Evolutionary conservation across 192 early-diverging fungal genomes (phyloP).

Genomic region (Podila clonocystis): DNA sequence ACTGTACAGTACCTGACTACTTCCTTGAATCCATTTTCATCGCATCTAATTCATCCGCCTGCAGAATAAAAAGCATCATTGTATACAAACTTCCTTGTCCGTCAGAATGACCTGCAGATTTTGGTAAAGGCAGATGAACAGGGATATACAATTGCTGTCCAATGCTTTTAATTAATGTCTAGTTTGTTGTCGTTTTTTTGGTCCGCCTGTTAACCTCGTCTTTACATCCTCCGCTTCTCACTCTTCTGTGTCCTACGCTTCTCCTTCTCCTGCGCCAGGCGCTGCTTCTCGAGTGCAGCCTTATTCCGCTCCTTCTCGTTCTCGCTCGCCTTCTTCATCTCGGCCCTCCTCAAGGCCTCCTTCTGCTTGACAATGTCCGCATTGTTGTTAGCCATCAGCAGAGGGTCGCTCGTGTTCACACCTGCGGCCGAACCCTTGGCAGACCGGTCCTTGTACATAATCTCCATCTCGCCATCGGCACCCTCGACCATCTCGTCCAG

Average conservation of each 20-base stretch:
- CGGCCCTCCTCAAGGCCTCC: constrained; percentile 59
- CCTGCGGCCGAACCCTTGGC: constrained; percentile 3
- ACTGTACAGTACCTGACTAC: no score
- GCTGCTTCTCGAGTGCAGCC: constrained; percentile 61
- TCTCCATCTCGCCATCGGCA: constrained; percentile 69
- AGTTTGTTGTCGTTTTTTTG: not conserved
- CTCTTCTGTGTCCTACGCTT: constrained; percentile 62
- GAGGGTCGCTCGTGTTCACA: constrained; percentile 22
- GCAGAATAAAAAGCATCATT: no score
- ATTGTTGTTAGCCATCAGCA: constrained; percentile 67
- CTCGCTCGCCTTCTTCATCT: constrained; percentile 59
- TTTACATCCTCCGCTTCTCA: constrained; percentile 63
- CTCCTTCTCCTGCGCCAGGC: constrained; percentile 56
- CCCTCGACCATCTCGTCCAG: constrained; percentile 66
- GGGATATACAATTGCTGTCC: no score
- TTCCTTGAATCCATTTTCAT: no score
- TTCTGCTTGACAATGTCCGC: constrained; percentile 66
- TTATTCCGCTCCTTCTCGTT: constrained; percentile 65
- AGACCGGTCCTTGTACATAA: constrained; percentile 64
- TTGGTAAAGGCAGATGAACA: no score
- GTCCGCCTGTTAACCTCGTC: not conserved
- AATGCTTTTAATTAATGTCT: not conserved
- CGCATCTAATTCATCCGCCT: no score
- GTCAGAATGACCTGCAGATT: no score
- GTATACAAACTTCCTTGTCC: no score